Percentiles rank a stretch among this genome's conserved stretches.
phyloP scores from a whole-genome alignment of 2,329 filamentous ascomycete species.

The Helminthosporium solani region DNA sequence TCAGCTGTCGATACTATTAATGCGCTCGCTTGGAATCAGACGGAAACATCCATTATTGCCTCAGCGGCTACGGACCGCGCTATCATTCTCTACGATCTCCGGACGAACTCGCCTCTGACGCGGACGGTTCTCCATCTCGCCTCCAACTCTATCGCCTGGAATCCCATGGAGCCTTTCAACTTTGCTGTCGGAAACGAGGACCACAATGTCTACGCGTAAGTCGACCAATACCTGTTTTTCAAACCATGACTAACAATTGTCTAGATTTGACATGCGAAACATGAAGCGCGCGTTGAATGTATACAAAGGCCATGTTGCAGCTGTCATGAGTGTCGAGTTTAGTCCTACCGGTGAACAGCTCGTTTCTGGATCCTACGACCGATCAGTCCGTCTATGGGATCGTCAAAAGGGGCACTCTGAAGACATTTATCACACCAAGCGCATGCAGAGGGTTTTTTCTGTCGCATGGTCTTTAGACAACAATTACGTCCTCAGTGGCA shows the following conservation, averaged over 20 bases:
- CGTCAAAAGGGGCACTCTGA: constrained; percentile 78
- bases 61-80: constrained; percentile 83
- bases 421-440: constrained; percentile 95
- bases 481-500: constrained; percentile 85
- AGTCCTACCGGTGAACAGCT: constrained; percentile 92
- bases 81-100: constrained; percentile 86
- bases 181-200: constrained; percentile 92
- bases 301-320: constrained; percentile 83
- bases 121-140: constrained; percentile 81
- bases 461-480: constrained; percentile 84
- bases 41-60: constrained; percentile 86
- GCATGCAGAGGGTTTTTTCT: constrained; percentile 93
- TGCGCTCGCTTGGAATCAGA: constrained; percentile 84
- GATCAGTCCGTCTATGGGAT: constrained; percentile 84
- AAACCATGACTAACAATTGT: constrained; percentile 5
- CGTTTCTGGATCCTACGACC: constrained; percentile 84
- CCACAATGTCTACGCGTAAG: constrained; percentile 70
- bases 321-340: constrained; percentile 96
- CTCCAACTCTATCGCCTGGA: constrained; percentile 94
- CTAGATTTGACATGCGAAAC: constrained; percentile 89
- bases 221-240: background rate
- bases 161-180: constrained; percentile 96
- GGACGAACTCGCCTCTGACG: constrained; percentile 78
- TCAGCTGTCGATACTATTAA: constrained; percentile 84
- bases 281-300: constrained; percentile 86